phyloP scores from a whole-genome alignment of 2,329 filamentous ascomycete genomes.

The Stagonosporopsis rhizophila region DNA sequence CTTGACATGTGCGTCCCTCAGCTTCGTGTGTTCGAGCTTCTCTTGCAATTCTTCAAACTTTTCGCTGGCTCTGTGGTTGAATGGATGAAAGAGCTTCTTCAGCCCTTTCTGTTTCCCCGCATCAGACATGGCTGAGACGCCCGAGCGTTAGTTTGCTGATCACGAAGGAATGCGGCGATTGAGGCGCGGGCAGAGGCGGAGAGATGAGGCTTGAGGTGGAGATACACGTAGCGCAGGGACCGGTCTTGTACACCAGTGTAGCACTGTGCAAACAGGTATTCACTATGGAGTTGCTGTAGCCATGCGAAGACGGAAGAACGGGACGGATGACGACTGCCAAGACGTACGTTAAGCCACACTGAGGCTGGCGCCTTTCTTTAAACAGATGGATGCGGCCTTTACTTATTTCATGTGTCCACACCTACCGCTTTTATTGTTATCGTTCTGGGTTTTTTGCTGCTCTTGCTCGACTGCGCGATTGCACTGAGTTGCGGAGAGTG shows the following conservation, averaged over 20 bases:
- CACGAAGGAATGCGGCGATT: slow-evolving; percentile 18
- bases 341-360: slow-evolving; percentile 22
- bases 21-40: slow-evolving; percentile 56
- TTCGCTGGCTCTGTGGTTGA: slow-evolving; percentile 39
- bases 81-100: slow-evolving; percentile 50
- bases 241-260: slow-evolving; percentile 30
- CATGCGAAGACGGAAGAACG: slow-evolving; percentile 14
- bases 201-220: slow-evolving; percentile 25
- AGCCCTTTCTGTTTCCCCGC: slow-evolving; percentile 39
- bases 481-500: neutral
- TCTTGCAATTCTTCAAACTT: slow-evolving; percentile 48
- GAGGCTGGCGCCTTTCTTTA: slow-evolving; percentile 6
- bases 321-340: slow-evolving; percentile 3
- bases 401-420: slow-evolving; percentile 2
- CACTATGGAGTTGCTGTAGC: slow-evolving; percentile 19
- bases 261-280: slow-evolving; percentile 34
- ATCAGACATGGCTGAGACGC: slow-evolving; percentile 31
- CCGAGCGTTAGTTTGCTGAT: slow-evolving; percentile 10
- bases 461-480: neutral
- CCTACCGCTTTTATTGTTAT: neutral
- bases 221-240: slow-evolving; percentile 21
- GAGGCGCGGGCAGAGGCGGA: slow-evolving; percentile 30
- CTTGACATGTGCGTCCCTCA: slow-evolving; percentile 60
- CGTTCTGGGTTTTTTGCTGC: neutral
- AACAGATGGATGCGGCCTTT: neutral